Base-by-base conservation (phyloP, 495 filamentous ascomycete species). In the Daldinia loculata region DNA sequence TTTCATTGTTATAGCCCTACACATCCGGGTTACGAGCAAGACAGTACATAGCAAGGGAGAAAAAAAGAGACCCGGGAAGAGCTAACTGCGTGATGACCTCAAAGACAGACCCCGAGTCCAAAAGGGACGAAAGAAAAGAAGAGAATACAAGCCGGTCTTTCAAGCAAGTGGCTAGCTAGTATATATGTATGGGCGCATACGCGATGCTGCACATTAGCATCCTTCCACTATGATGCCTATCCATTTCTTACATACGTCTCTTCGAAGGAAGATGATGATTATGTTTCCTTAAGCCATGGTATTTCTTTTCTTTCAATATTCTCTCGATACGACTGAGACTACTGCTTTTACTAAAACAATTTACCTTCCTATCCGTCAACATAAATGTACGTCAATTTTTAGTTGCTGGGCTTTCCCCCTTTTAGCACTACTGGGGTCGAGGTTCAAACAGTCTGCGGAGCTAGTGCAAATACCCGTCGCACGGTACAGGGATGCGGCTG, bases 391-490 rank as follows among this genome's bases (percentile, higher is more conserved):
- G 61, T 73, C 41, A 38, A 36, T 27, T 69, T 63, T 48, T 41
- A 63, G 38, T 62, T 62, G 19, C 53, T 48, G n/a, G 41, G 17
- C 19, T 26, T 38, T 64, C 52, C 52, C 64, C 64, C 39, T 64
- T 71, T 63, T 34, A 17, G 52, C 51, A 45, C 51, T 71, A 61
- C 66, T 70, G 75, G 67, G 66, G 77, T 66, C 76, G 79, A 80
- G 65, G 80, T 80, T 80, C 81, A 82, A 83, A 82, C 81, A 82
- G 80, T 67, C 75, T 72, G 66, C 56, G 34, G 63, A 61, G 63
- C 81, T 80, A 82, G 80, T 82, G 80, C 79, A 75, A 69, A 63
- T 74, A 76, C 61, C 81, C 80, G 78, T 34, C 60, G 69, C 63
- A 38, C 59, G 66, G 38, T 63, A 56, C 71, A 77, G 70, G 74